phyloP scores from a whole-genome alignment of 2,329 filamentous ascomycete genomes.

The Aspergillus fumigatus region DNA sequence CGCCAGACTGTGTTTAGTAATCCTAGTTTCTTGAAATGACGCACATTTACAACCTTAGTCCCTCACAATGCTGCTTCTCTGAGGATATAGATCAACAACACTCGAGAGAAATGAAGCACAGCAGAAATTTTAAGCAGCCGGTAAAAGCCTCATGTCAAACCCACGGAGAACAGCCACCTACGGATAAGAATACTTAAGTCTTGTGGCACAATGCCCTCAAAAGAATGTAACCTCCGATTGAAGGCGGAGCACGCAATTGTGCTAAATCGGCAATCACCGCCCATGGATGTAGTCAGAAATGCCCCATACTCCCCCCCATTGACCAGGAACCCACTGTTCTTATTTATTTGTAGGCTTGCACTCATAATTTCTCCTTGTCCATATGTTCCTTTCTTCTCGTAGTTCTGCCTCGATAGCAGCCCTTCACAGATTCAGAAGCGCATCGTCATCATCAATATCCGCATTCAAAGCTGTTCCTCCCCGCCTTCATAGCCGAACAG shows the following conservation, averaged over 20 bases:
- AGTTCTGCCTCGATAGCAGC: not conserved
- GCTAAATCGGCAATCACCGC: not conserved
- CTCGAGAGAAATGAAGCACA: not conserved
- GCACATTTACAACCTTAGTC: not conserved
- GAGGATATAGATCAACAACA: not conserved
- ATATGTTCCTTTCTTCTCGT: not conserved
- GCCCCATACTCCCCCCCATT: not conserved
- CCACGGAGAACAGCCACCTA: not conserved
- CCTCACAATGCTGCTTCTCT: not conserved
- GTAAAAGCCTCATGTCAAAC: not conserved
- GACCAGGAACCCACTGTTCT: not conserved
- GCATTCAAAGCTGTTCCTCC: conserved; percentile 10
- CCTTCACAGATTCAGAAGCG: not conserved
- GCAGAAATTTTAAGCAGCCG: not conserved
- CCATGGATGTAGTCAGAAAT: not conserved
- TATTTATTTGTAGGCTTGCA: not conserved
- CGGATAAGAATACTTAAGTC: not conserved
- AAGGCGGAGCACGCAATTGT: not conserved
- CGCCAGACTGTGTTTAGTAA: not conserved
- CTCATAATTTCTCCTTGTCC: not conserved
- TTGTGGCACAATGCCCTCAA: not conserved
- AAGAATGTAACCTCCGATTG: not conserved
- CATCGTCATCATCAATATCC: conserved; percentile 2
- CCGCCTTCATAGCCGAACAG: conserved; percentile 16
- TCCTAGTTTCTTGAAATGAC: not conserved